Conservation (phyloP, 768 basidiomycete species). For the Leccinum truebloodii region DNA sequence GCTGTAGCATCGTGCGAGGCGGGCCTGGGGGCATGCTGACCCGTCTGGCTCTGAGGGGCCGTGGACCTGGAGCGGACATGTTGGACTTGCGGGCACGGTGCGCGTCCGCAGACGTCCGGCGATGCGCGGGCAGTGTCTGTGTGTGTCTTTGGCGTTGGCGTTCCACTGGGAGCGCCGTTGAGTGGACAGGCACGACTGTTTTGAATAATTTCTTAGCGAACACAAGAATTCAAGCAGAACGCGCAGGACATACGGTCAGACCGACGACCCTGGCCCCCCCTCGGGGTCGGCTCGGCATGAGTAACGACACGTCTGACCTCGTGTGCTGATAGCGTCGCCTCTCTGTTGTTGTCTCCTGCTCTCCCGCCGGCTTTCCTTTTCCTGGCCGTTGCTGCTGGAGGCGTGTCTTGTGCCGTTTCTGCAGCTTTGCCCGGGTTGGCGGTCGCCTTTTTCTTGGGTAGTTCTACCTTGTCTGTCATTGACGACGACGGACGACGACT, state of each 20-base stretch:
- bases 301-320: conserved; percentile 10
- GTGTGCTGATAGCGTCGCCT: conserved; percentile 11
- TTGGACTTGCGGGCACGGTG: conserved; percentile 28
- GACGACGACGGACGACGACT: conserved; percentile 10
- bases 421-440: conserved; percentile 9
- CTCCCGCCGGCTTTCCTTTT: conserved; percentile 32
- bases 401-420: conserved; percentile 18
- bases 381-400: conserved; percentile 18
- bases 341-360: conserved; percentile 16
- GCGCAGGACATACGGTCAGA: conserved; percentile 27
- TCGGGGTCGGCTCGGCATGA: conserved; percentile 18
- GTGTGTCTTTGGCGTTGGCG: conserved; percentile 28
- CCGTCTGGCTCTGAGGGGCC: conserved; percentile 27
- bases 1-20: conserved; percentile 62
- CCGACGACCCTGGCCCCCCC: conserved; percentile 27
- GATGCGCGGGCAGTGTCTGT: conserved; percentile 23
- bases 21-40: conserved; percentile 30
- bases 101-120: conserved; percentile 28
- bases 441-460: conserved; percentile 26
- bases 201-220: conserved; percentile 13
- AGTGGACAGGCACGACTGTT: conserved; percentile 24
- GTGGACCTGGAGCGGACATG: conserved; percentile 22
- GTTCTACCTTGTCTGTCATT: conserved; percentile 31
- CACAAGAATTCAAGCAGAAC: background rate
- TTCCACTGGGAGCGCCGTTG: conserved; percentile 18